phyloP scores from a whole-genome alignment of 2,329 filamentous ascomycete species.

The Lachnellula cervina region DNA sequence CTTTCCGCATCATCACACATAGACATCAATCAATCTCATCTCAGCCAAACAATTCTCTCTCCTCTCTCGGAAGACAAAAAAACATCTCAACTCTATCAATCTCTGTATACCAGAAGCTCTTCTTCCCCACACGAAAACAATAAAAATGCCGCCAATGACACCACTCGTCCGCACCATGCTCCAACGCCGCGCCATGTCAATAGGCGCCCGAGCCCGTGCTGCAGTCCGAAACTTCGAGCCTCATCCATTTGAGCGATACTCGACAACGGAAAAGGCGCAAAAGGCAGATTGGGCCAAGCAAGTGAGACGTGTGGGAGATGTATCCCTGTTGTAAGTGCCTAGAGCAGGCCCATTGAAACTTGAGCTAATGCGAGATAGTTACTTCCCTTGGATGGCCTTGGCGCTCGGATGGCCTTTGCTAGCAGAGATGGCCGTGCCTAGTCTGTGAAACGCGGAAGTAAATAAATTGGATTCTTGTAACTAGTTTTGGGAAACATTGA shows the following conservation, averaged over 20 bases:
- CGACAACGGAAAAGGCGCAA: conserved; percentile 5
- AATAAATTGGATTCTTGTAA: too few species aligned
- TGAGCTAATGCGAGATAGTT: conserved; percentile 8
- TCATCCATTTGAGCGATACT: conserved; percentile 21
- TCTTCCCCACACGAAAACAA: background rate
- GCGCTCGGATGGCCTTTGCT: conserved; percentile 16
- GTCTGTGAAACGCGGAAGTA: too few species aligned
- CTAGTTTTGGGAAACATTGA: too few species aligned
- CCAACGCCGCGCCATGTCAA: conserved; percentile 13
- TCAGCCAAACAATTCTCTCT: background rate
- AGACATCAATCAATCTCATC: background rate
- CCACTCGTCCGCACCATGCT: conserved; percentile 8
- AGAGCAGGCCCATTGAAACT: background rate
- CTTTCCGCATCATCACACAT: background rate
- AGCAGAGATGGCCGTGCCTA: background rate
- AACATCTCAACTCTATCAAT: background rate
- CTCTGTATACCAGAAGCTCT: background rate
- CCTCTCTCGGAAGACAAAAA: background rate
- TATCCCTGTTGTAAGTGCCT: conserved; percentile 19
- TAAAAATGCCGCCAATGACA: background rate
- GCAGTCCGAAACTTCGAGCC: conserved; percentile 13
- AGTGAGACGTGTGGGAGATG: conserved; percentile 8
- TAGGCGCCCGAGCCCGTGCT: conserved; percentile 13
- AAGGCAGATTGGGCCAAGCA: conserved; percentile 20
- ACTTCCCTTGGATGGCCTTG: conserved; percentile 14